These are phyloP conservation scores for Hymenoscyphus repandus DNA, from an alignment of 2,329 filamentous ascomycete genomes.

Conservation along the genomic window DNA sequence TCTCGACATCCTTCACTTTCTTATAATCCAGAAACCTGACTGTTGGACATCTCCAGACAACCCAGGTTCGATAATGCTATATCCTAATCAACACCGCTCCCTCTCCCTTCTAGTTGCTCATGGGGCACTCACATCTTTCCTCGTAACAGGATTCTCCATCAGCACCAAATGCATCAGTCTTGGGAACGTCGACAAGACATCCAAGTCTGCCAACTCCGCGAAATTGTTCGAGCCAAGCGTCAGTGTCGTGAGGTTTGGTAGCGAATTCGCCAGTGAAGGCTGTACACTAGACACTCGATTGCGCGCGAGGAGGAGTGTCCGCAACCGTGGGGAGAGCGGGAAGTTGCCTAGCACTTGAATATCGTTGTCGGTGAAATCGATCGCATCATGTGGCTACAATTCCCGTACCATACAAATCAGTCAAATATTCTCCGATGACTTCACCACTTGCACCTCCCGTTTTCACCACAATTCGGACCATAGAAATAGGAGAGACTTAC, in stretches of 20 bases:
- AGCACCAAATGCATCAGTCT: slow-evolving; percentile 75
- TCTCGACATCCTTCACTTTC: slow-evolving; percentile 85
- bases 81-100: slow-evolving; percentile 9
- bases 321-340: slow-evolving; percentile 81
- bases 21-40: slow-evolving; percentile 89
- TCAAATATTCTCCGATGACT: not conserved
- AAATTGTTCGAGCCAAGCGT: slow-evolving; percentile 81
- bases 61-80: slow-evolving; percentile 87
- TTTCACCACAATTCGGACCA: not conserved
- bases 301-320: slow-evolving; percentile 80
- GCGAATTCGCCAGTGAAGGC: slow-evolving; percentile 62
- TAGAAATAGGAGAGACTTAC: slow-evolving; percentile 46
- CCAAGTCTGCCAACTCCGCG: slow-evolving; percentile 78
- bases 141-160: slow-evolving; percentile 82
- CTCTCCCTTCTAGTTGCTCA: not conserved
- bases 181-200: slow-evolving; percentile 65
- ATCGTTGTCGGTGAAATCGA: slow-evolving; percentile 98
- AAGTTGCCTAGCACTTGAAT: slow-evolving; percentile 88
- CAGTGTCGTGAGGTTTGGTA: slow-evolving; percentile 78
- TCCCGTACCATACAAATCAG: not conserved
- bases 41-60: slow-evolving; percentile 78
- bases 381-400: slow-evolving; percentile 86
- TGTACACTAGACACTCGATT: slow-evolving; percentile 86
- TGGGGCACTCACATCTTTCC: slow-evolving; percentile 70
- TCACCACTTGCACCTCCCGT: not conserved